Evolutionary conservation across 129 eudicot genomes (phyloP).

Genomic region (Artemisia tridentata): DNA sequence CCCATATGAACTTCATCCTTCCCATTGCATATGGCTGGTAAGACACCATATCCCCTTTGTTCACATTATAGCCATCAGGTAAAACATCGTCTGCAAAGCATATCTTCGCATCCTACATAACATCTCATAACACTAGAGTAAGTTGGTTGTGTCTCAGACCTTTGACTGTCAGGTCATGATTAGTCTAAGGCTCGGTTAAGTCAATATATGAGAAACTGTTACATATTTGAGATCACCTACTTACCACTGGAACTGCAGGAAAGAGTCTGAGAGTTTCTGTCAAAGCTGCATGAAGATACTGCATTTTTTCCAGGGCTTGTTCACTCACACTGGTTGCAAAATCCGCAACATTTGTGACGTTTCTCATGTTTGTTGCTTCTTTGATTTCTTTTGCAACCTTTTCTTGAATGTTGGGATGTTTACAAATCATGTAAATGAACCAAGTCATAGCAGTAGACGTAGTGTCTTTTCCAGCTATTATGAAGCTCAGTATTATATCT

Average conservation of each 20-base stretch:
- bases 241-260: conserved; percentile 81
- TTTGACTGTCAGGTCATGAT: neutral
- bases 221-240: neutral
- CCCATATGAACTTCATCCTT: conserved; percentile 64
- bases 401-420: conserved; percentile 57
- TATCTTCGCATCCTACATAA: conserved; percentile 53
- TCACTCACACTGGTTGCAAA: conserved; percentile 46
- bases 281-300: conserved; percentile 65
- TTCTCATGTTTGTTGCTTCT: conserved; percentile 32
- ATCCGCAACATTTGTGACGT: conserved; percentile 23
- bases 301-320: conserved; percentile 65
- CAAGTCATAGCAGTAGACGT: conserved; percentile 64
- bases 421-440: conserved; percentile 68
- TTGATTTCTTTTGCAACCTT: conserved; percentile 56
- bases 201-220: neutral
- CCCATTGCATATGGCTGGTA: conserved; percentile 90
- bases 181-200: neutral
- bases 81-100: conserved; percentile 60
- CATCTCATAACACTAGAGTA: neutral
- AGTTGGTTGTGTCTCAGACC: neutral
- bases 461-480: conserved; percentile 78
- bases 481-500: conserved; percentile 60
- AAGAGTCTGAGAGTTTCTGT: conserved; percentile 77
- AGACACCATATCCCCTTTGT: conserved; percentile 54
- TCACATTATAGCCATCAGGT: conserved; percentile 69